Evolutionary conservation across 352 stramenopile species (phyloP).

Genomic region (Phytopythium sindhum): DNA sequence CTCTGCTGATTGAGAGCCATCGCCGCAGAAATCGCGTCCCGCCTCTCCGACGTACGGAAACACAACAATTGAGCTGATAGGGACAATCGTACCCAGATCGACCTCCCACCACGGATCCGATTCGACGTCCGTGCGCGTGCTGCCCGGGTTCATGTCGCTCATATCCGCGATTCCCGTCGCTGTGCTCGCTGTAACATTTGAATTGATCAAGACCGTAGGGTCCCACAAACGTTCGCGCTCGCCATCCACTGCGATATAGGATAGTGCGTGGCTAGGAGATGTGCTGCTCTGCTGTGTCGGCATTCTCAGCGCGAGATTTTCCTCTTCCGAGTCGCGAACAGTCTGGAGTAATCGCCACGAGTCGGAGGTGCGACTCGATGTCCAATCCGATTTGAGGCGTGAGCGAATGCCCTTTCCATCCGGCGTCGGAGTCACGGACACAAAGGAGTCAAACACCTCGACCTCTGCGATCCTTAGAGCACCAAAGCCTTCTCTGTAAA

Average conservation of each 20-base stretch:
- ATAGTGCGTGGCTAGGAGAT: slow-evolving; percentile 25
- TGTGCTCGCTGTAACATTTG: background rate
- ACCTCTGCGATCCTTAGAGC: slow-evolving; percentile 41
- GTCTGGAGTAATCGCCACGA: slow-evolving; percentile 57
- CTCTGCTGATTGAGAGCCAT: slow-evolving; percentile 11
- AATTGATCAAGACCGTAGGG: slow-evolving; percentile 15
- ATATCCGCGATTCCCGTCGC: background rate
- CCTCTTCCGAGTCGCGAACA: slow-evolving; percentile 42
- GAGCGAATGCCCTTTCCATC: slow-evolving; percentile 44
- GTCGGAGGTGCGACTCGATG: slow-evolving; percentile 24
- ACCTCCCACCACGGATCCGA: slow-evolving; percentile 70
- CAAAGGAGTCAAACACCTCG: slow-evolving; percentile 46
- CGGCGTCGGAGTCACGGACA: slow-evolving; percentile 40
- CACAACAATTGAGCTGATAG: slow-evolving; percentile 44
- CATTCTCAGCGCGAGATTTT: slow-evolving; percentile 64
- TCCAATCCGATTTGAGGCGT: slow-evolving; percentile 46
- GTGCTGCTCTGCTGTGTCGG: slow-evolving; percentile 61
- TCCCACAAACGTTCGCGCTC: slow-evolving; percentile 34
- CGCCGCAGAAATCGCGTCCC: slow-evolving; percentile 31
- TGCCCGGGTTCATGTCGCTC: slow-evolving; percentile 26
- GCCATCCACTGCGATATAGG: slow-evolving; percentile 52
- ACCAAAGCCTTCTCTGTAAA: slow-evolving; percentile 46
- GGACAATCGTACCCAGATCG: slow-evolving; percentile 41
- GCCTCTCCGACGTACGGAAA: slow-evolving; percentile 46
- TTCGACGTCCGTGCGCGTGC: slow-evolving; percentile 38